These are phyloP conservation scores for Teratosphaeria zuluensis DNA, from an alignment of 2,329 filamentous ascomycete genomes.

Conservation along the genomic window DNA sequence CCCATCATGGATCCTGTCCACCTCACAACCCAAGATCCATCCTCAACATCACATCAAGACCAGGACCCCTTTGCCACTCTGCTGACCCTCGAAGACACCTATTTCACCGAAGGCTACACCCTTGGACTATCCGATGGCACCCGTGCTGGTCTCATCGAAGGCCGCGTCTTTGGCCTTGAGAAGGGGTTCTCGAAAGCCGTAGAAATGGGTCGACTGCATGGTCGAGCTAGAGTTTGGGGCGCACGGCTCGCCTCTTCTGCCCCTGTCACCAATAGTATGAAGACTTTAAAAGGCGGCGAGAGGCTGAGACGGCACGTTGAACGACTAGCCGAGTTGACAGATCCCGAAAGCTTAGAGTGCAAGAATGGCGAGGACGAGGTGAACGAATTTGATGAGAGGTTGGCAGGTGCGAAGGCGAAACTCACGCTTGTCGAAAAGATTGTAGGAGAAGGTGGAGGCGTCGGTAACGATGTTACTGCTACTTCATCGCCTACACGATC, in stretches of 20 bases:
- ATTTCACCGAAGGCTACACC: slow-evolving; percentile 73
- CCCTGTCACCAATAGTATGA: not conserved
- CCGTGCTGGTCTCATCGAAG: slow-evolving; percentile 72
- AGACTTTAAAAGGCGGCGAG: slow-evolving; percentile 36
- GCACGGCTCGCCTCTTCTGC: slow-evolving; percentile 39
- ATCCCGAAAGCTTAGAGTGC: slow-evolving; percentile 66
- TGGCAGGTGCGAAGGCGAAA: slow-evolving; percentile 76
- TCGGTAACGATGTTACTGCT: not conserved
- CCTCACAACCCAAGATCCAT: not conserved
- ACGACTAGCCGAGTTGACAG: slow-evolving; percentile 65
- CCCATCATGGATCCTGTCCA: not conserved
- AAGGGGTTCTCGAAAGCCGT: slow-evolving; percentile 90
- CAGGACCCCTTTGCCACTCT: slow-evolving; percentile 42
- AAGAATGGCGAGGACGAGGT: slow-evolving; percentile 83
- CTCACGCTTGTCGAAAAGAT: slow-evolving; percentile 75
- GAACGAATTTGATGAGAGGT: slow-evolving; percentile 78
- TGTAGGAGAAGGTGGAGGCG: slow-evolving; percentile 35
- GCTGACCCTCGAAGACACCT: slow-evolving; percentile 53
- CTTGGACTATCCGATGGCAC: slow-evolving; percentile 68
- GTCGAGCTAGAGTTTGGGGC: slow-evolving; percentile 74
- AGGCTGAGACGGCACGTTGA: slow-evolving; percentile 69
- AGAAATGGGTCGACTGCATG: slow-evolving; percentile 68
- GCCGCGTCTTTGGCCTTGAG: slow-evolving; percentile 79
- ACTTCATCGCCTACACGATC: not conserved
- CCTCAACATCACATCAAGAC: not conserved